These are phyloP conservation scores for Cordyceps tenuipes DNA, from an alignment of 2,329 filamentous ascomycete species.

Conservation along the genomic window DNA sequence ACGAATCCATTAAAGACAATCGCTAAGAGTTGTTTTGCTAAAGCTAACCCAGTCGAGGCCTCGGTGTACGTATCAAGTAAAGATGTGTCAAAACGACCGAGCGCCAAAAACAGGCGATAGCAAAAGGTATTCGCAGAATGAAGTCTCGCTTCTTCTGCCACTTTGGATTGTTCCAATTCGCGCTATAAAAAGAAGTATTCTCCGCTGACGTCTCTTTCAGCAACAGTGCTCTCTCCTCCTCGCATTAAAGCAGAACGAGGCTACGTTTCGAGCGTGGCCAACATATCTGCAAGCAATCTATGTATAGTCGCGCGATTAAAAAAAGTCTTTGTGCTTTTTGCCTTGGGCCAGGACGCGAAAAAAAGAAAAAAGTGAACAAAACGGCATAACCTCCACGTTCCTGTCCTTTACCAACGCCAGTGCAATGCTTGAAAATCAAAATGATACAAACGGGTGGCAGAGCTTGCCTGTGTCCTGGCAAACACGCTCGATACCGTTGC, in stretches of 20 bases:
- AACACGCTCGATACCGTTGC: slow-evolving; percentile 11
- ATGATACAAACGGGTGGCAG: slow-evolving; percentile 28
- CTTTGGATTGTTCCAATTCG: background rate
- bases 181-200: slow-evolving; percentile 1
- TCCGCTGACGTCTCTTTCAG: slow-evolving; percentile 15
- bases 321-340: slow-evolving; percentile 29
- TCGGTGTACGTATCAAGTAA: background rate
- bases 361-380: slow-evolving; percentile 19
- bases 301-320: slow-evolving; percentile 28
- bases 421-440: slow-evolving; percentile 45
- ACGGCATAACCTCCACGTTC: slow-evolving; percentile 20
- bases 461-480: slow-evolving; percentile 20
- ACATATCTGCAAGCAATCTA: slow-evolving; percentile 30
- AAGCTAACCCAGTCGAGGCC: background rate
- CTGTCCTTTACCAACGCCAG: slow-evolving; percentile 42
- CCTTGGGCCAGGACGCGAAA: slow-evolving; percentile 22
- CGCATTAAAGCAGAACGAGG: slow-evolving; percentile 22
- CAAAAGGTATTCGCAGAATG: background rate
- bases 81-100: background rate
- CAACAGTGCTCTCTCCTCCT: slow-evolving; percentile 16
- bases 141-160: background rate
- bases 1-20: background rate
- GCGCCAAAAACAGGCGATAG: background rate
- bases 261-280: slow-evolving; percentile 5
- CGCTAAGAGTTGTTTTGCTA: background rate